These are phyloP conservation scores for Salix viminalis DNA, from an alignment of 345 rosid genomes.

Conservation along the genomic window DNA sequence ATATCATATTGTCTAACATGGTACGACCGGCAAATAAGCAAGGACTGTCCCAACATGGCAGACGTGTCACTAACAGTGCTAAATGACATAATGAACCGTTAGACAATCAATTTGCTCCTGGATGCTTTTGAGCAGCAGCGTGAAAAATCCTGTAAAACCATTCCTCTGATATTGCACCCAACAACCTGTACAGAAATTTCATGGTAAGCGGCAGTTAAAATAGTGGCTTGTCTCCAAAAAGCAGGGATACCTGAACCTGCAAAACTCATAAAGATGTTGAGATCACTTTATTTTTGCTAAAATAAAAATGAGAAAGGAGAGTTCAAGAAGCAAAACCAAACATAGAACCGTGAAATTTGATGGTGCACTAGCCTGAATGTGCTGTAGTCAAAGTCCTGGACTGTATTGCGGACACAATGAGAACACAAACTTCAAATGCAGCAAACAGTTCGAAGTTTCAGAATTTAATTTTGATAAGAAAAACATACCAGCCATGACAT, in stretches of 20 bases:
- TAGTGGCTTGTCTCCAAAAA: slow-evolving; percentile 15
- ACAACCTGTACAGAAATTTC: slow-evolving; percentile 38
- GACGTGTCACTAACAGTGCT: neutral
- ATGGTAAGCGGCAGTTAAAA: slow-evolving; percentile 27
- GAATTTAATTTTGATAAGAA: too few relatives aligned
- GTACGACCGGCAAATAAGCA: neutral
- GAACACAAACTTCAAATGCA: neutral
- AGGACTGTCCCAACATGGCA: neutral
- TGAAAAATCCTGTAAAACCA: neutral
- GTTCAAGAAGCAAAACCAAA: slow-evolving; percentile 24
- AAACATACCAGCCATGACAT: too few relatives aligned
- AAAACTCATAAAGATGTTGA: slow-evolving; percentile 21
- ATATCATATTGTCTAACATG: neutral
- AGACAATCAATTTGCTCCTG: neutral
- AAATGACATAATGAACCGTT: neutral
- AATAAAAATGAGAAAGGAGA: neutral
- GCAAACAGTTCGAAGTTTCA: neutral
- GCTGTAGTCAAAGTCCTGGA: slow-evolving; percentile 24
- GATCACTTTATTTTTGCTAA: neutral
- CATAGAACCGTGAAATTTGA: slow-evolving; percentile 23
- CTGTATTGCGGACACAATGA: slow-evolving; percentile 22
- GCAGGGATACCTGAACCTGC: slow-evolving; percentile 55
- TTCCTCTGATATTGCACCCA: slow-evolving; percentile 1
- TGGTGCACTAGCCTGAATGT: slow-evolving; percentile 18
- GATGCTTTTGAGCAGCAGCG: neutral